phyloP scores from a whole-genome alignment of 2,329 filamentous ascomycete genomes.

The Raffaelea deltoideospora region DNA sequence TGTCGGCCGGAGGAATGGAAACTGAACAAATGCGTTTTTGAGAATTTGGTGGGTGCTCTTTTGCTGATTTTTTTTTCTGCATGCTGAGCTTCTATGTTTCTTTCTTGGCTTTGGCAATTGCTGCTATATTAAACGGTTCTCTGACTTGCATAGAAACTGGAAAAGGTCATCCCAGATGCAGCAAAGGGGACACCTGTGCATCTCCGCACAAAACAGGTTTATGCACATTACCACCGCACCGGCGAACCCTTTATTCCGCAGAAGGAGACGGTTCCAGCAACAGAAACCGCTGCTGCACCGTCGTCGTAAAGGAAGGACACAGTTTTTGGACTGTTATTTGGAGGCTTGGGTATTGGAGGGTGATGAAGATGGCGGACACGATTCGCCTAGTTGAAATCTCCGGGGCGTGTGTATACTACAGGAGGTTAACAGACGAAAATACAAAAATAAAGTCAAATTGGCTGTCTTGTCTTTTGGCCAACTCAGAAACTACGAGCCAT shows the following conservation, averaged over 20 bases:
- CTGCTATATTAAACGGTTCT: neutral
- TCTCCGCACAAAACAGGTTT: conserved; percentile 50
- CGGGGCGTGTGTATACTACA: too few relatives aligned
- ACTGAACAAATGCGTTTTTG: conserved; percentile 88
- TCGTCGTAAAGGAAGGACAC: too few relatives aligned
- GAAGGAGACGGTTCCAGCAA: conserved; percentile 9
- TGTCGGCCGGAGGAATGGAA: conserved; percentile 79
- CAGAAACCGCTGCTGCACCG: conserved; percentile 5
- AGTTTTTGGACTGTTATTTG: too few relatives aligned
- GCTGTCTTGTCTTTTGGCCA: too few relatives aligned
- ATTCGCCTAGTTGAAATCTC: too few relatives aligned
- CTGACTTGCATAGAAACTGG: conserved; percentile 46
- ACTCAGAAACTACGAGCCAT: too few relatives aligned
- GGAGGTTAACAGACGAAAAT: too few relatives aligned
- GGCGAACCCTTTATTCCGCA: conserved; percentile 15
- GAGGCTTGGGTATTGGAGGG: too few relatives aligned
- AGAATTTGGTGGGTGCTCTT: conserved; percentile 59
- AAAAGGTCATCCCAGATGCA: conserved; percentile 65
- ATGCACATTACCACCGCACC: conserved; percentile 28
- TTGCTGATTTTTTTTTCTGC: neutral
- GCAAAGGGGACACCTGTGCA: conserved; percentile 61
- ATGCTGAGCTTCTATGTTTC: neutral
- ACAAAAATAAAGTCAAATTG: too few relatives aligned
- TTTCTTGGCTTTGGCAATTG: neutral
- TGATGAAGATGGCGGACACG: too few relatives aligned